Evolutionary conservation across 495 filamentous ascomycete genomes (phyloP), one percentile per base, ranked within the genome.

Genomic region (Penicillium alfredii): DNA sequence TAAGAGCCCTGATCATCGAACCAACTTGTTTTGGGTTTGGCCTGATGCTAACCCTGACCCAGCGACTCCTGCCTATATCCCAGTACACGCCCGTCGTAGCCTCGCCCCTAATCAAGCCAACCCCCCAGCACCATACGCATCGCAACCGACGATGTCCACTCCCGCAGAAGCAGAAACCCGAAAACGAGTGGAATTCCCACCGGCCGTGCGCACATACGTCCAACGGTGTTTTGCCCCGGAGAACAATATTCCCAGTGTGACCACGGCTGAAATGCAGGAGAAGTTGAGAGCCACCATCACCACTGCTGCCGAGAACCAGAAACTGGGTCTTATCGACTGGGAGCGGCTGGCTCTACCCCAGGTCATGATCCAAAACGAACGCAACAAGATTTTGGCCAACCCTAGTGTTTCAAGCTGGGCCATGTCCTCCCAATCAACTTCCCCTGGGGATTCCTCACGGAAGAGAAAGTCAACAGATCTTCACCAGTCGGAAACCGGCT

Each of bases 261-360:
- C 59, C 31, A 69, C 68, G 38, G 46, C 67, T 23, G 86, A 92
- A 19, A 85, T 94, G 73, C 82, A 95, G 53, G 66, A 68, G 36
- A 93, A 88, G 49, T 66, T 97, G 34, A 94, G 90, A 63, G 58
- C 82, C 14, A 79, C 87, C 49, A 97, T 99, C 49, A 82, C 82
- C 32, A 67, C 77, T 18, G 86, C 86, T 23, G 86, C 84, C 39
- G 80, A 87, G 45, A 68, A 61, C 43, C 68, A 82, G 34, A 71
- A 72, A 29, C 72, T 96, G 47, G 68, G 78, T 52, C 69, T 64
- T 10, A 74, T 84, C 42, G 76, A 96, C 68, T 99, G 92, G 92
- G 77, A 81, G 31, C 71, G 64, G 13, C 69, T 88, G 67, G 82
- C 84, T 10, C 63, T 97, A n/a, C 92, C 92, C 0, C 92, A 99